These are phyloP conservation scores for Mycena sp. DNA, from an alignment of 1,284 basidiomycete genomes.

Conservation along the genomic window DNA sequence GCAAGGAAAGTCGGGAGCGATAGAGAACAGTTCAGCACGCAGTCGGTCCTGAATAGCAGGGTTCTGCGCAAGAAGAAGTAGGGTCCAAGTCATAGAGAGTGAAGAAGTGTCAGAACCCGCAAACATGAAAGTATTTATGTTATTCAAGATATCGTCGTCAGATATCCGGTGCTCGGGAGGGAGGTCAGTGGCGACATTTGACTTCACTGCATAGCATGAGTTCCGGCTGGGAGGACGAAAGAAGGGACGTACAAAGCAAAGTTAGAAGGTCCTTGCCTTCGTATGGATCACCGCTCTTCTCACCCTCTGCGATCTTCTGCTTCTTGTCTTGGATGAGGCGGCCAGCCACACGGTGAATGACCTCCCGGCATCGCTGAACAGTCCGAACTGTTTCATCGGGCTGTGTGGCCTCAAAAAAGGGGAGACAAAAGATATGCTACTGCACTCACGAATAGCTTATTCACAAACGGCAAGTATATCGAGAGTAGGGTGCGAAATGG, in stretches of 20 bases:
- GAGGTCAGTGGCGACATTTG: slow-evolving; percentile 72
- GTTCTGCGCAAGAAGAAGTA: slow-evolving; percentile 74
- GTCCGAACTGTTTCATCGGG: slow-evolving; percentile 61
- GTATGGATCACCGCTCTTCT: slow-evolving; percentile 56
- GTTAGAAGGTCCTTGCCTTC: slow-evolving; percentile 73
- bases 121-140: slow-evolving; percentile 88
- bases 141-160: slow-evolving; percentile 82
- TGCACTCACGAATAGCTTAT: slow-evolving; percentile 64
- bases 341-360: slow-evolving; percentile 75
- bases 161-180: slow-evolving; percentile 77
- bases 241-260: slow-evolving; percentile 61
- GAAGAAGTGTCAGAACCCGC: slow-evolving; percentile 88
- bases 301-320: slow-evolving; percentile 65
- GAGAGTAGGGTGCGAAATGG: slow-evolving; percentile 57
- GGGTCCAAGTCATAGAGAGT: slow-evolving; percentile 80
- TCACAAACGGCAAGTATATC: slow-evolving; percentile 69
- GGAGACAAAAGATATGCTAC: not conserved
- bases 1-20: slow-evolving; percentile 42
- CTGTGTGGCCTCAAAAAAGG: slow-evolving; percentile 46
- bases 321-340: slow-evolving; percentile 78
- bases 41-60: slow-evolving; percentile 71
- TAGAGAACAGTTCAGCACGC: slow-evolving; percentile 63
- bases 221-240: slow-evolving; percentile 1
- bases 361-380: slow-evolving; percentile 62
- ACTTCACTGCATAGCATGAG: slow-evolving; percentile 63